Evolutionary conservation across 345 rosid species (phyloP), one percentile per base, ranked within the genome.

Genomic region (Crucihimalaya himalaica): DNA sequence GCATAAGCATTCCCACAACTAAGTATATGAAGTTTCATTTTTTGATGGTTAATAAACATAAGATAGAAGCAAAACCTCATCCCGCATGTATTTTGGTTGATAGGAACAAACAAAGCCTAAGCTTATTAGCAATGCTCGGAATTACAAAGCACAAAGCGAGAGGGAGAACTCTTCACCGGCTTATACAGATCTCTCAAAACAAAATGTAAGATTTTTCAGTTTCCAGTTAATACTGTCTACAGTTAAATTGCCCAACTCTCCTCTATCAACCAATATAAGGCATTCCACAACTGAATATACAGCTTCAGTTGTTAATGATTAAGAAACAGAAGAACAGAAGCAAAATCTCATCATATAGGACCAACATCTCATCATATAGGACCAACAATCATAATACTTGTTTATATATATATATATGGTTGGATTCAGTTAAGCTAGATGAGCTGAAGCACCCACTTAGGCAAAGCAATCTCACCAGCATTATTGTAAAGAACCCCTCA

Each of bases 351-450:
- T 18, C 71, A 2, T 10, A 73, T 14, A 54, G 9, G 32, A 60
- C 48, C 52, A 70, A 57, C 47, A 58, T n/a, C n/a, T n/a, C n/a
- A 58, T 13, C 55, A 59, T 48, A 13, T 14, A 54, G 9, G 32
- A 60, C 48, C 52, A 70, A 57, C 47, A 58, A 58, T 13, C 55
- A 59, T 48, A 13, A n/a, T n/a, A n/a, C n/a, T n/a, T n/a, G n/a
- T n/a, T n/a, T n/a, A n/a, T n/a, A n/a, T n/a, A n/a, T n/a, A 74
- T 50, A 6, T 34, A 70, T 8, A 45, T 31, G 50, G 19, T 61
- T 11, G 32, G 23, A 39, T 23, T 56, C 20, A 64, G 59, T 43
- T 23, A 4, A 35, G 43, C 52, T 2, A 39, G n/a, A 48, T 9
- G 35, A 32, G 19, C 57, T 31, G 34, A 42, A 62, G n/a, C 20